These are phyloP conservation scores for Dendrobium huoshanense DNA, from an alignment of 106 monocot genomes.

Conservation along the genomic window DNA sequence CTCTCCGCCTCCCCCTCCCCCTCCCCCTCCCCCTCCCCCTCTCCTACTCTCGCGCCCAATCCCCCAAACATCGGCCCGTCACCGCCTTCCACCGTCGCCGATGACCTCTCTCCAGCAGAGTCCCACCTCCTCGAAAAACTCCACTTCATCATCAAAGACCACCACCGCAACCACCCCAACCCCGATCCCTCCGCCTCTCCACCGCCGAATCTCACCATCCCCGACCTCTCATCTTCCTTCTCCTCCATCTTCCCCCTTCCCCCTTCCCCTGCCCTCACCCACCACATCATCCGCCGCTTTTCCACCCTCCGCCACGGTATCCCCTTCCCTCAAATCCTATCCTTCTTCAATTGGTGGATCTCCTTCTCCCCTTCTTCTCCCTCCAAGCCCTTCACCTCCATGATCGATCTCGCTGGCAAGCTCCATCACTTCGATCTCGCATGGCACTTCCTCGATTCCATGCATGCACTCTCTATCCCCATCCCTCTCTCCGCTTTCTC, in stretches of 20 bases:
- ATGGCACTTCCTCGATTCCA: slow-evolving; percentile 57
- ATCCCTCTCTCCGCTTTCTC: slow-evolving; percentile 38
- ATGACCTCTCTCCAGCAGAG: slow-evolving; percentile 19
- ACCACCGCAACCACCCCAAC: slow-evolving; percentile 32
- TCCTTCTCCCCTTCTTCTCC: slow-evolving; percentile 14
- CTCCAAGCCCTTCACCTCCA: slow-evolving; percentile 29
- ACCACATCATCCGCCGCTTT: slow-evolving; percentile 40
- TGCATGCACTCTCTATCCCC: slow-evolving; percentile 35
- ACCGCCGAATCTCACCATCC: slow-evolving; percentile 26
- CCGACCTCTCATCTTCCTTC: slow-evolving; percentile 25
- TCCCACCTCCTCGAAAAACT: slow-evolving; percentile 30
- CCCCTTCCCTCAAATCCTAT: slow-evolving; percentile 51
- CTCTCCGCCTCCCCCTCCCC: slow-evolving; percentile 4
- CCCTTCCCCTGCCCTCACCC: slow-evolving; percentile 31
- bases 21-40: background rate
- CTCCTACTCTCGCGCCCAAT: background rate
- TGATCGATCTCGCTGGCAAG: slow-evolving; percentile 85
- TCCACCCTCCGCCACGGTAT: slow-evolving; percentile 42
- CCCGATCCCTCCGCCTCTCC: slow-evolving; percentile 13
- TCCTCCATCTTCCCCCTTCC: slow-evolving; percentile 8
- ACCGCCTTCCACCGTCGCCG: background rate
- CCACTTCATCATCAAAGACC: slow-evolving; percentile 31
- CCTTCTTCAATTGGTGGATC: slow-evolving; percentile 65
- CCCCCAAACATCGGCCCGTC: background rate
- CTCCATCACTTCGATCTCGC: slow-evolving; percentile 63